Evolutionary conservation across 2,329 filamentous ascomycete species (phyloP), one percentile per base, ranked within the genome.

Genomic region (Phialophora tarda): DNA sequence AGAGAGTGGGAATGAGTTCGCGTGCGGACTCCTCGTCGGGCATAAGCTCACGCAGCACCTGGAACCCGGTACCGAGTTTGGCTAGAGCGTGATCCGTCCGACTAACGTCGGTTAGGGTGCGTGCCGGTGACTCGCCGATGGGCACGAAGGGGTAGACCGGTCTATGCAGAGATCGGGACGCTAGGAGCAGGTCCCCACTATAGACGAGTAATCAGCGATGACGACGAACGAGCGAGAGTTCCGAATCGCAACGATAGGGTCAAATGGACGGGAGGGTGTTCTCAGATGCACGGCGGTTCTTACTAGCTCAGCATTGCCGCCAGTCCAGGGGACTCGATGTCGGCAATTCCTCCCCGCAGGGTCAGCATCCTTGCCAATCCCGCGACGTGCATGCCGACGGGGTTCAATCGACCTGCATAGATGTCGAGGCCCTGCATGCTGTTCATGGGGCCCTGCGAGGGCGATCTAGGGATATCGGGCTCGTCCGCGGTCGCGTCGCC

Each of bases 321-420:
- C 28, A 66, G 54, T 10, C 64, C 64, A 23, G 64, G 64, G 28
- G 56, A 21, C 30, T 50, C n/a, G 11, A 73, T 51, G 8, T 63
- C 41, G 26, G 44, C 51, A 32, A 73, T 44, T 1, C 72, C 72
- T 17, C 71, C 72, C 55, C 66, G 65, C 24, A 73, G 57, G 30
- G 64, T 28, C 26, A 73, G 67, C 47, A 73, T 72, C 53, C 64
- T 69, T 28, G 55, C 62, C 28, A 71, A 62, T 3, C 69, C 72
- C 50, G 70, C 57, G 51, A 71, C 66, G 65, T 73, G 72, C n/a
- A 71, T 59, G 50, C 23, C 12, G n/a, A 59, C 59, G 24, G 54
- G 24, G 30, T 66, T 56, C 28, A 66, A 26, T 26, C 48, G 61
- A n/a, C 60, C 64, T 54, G 53, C 60, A 50, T 66, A 66, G 10